These are phyloP conservation scores for Teunomyces atbi DNA, from an alignment of 805 yeast genomes.

Conservation along the genomic window DNA sequence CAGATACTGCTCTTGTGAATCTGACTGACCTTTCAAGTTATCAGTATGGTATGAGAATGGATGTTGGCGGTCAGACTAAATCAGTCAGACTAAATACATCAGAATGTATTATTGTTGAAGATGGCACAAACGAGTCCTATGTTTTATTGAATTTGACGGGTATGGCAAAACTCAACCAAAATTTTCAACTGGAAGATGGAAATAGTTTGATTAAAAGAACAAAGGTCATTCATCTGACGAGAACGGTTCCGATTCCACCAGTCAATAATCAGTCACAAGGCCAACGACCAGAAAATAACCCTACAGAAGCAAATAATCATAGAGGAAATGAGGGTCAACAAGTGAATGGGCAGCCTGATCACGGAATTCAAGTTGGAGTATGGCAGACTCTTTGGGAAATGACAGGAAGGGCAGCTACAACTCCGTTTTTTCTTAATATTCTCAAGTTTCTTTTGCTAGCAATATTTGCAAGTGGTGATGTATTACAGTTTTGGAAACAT, in stretches of 20 bases:
- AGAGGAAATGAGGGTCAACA: not conserved
- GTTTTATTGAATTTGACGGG: slow-evolving; percentile 39
- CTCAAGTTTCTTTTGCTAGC: not conserved
- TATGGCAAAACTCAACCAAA: slow-evolving; percentile 21
- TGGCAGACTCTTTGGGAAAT: not conserved
- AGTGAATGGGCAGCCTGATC: not conserved
- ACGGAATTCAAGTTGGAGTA: not conserved
- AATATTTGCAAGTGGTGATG: not conserved
- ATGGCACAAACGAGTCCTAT: slow-evolving; percentile 32
- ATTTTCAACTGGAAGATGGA: slow-evolving; percentile 11
- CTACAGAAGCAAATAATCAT: not conserved
- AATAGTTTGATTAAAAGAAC: slow-evolving; percentile 11
- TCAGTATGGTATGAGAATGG: slow-evolving; percentile 24
- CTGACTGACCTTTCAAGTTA: slow-evolving; percentile 25
- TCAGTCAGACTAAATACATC: slow-evolving; percentile 30
- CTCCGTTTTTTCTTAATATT: not conserved
- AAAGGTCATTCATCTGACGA: not conserved
- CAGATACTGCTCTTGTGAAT: slow-evolving; percentile 18
- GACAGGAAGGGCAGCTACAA: not conserved
- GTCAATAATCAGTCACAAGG: too few relatives aligned
- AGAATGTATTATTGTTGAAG: slow-evolving; percentile 43
- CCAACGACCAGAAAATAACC: too few relatives aligned
- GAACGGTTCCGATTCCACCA: not conserved
- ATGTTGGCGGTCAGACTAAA: slow-evolving; percentile 11
- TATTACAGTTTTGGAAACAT: not conserved